Evolutionary conservation across 257 asterid genomes (phyloP).

Genomic region (Salvia hispanica): DNA sequence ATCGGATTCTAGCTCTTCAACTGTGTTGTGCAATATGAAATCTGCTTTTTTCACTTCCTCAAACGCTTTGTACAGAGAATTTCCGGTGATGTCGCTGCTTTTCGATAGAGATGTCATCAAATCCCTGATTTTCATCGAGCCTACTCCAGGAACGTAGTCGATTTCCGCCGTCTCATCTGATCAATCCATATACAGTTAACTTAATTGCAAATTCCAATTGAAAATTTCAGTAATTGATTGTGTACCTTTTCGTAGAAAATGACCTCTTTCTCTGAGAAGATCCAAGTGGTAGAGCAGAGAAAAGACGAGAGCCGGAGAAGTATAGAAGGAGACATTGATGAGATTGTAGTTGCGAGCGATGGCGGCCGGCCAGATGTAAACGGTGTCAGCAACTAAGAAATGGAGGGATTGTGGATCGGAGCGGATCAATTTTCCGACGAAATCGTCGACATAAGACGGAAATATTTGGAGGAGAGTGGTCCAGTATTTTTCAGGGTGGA

Average conservation of each 20-base stretch:
- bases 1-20: slow-evolving; percentile 52
- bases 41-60: slow-evolving; percentile 49
- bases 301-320: slow-evolving; percentile 43
- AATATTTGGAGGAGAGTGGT: slow-evolving; percentile 28
- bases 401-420: slow-evolving; percentile 32
- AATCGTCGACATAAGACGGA: slow-evolving; percentile 45
- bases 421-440: slow-evolving; percentile 30
- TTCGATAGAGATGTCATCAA: slow-evolving; percentile 39
- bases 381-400: slow-evolving; percentile 48
- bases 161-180: slow-evolving; percentile 41
- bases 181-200: too few relatives aligned
- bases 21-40: slow-evolving; percentile 55
- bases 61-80: slow-evolving; percentile 35
- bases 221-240: background rate
- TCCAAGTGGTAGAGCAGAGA: slow-evolving; percentile 41
- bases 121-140: slow-evolving; percentile 45
- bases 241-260: slow-evolving; percentile 41
- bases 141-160: slow-evolving; percentile 60
- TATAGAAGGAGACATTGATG: slow-evolving; percentile 41
- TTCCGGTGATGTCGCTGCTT: slow-evolving; percentile 14
- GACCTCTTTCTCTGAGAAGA: slow-evolving; percentile 42
- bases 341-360: slow-evolving; percentile 48
- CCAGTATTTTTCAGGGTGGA: slow-evolving; percentile 30
- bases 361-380: slow-evolving; percentile 39
- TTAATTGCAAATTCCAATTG: too few relatives aligned